A percentile compares a stretch with the other conserved stretches of the same genome.
phyloP scores from a whole-genome alignment of 2,329 filamentous ascomycete species.

The Xylariomycetidae sp. region DNA sequence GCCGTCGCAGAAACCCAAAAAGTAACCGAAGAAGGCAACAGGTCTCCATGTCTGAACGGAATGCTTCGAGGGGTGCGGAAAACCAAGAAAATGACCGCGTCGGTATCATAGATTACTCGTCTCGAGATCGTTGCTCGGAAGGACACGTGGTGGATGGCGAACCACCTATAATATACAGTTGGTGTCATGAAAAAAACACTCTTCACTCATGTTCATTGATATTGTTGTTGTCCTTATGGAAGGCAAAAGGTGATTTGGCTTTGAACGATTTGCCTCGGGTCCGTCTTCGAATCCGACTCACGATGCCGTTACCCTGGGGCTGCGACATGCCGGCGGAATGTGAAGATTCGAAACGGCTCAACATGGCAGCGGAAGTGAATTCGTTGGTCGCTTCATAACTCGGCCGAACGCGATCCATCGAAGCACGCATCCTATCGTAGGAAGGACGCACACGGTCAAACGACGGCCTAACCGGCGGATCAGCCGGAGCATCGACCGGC shows the following conservation, averaged over 20 bases:
- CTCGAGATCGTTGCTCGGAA: no score
- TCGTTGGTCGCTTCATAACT: constrained; percentile 87
- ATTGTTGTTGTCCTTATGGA: constrained; percentile 24
- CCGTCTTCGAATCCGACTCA: constrained; percentile 27
- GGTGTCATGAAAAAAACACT: no score
- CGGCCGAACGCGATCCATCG: constrained; percentile 78
- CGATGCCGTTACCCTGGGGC: constrained; percentile 20
- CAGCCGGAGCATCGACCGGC: constrained; percentile 17
- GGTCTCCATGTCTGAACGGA: no score
- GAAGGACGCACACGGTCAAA: constrained; percentile 71
- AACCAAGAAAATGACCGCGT: no score
- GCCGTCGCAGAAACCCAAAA: no score
- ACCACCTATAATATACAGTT: no score
- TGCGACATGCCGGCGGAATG: constrained; percentile 36
- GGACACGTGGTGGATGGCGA: no score
- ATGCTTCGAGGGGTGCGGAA: no score
- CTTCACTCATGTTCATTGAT: no score
- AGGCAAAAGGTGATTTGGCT: constrained; percentile 26
- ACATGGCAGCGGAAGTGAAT: constrained; percentile 83
- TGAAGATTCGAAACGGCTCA: constrained; percentile 77
- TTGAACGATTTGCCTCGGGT: constrained; percentile 31
- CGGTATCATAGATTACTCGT: no score
- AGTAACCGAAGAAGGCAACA: no score
- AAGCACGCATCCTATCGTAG: constrained; percentile 81
- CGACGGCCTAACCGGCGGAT: constrained; percentile 42